phyloP scores from a whole-genome alignment of 73 alveolate species.

The Paramecium octaurelia region DNA sequence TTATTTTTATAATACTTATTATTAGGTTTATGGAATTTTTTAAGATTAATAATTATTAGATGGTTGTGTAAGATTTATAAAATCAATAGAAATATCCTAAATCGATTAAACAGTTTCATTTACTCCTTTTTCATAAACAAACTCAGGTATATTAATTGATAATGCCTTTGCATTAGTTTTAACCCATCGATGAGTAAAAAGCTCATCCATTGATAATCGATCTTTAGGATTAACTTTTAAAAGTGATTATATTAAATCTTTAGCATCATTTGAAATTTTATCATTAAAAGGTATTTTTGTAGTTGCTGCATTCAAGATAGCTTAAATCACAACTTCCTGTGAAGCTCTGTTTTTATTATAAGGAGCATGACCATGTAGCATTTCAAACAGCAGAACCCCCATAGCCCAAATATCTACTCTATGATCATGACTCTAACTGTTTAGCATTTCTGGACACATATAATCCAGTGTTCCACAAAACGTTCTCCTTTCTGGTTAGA shows the following conservation, averaged over 20 bases:
- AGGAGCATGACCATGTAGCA: slow-evolving; percentile 75
- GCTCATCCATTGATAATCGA: slow-evolving; percentile 72
- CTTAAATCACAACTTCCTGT: slow-evolving; percentile 57
- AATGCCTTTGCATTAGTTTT: slow-evolving; percentile 30
- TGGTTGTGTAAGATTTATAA: neutral
- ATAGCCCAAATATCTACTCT: slow-evolving; percentile 92
- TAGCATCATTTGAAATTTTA: slow-evolving; percentile 67
- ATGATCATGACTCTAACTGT: slow-evolving; percentile 82
- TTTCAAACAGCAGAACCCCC: slow-evolving; percentile 73
- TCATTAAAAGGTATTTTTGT: slow-evolving; percentile 20
- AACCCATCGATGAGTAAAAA: slow-evolving; percentile 77
- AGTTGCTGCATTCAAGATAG: slow-evolving; percentile 53
- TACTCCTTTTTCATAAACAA: slow-evolving; percentile 20
- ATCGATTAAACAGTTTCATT: slow-evolving; percentile 34
- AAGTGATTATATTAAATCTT: slow-evolving; percentile 59
- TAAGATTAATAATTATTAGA: neutral
- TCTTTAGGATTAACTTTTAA: slow-evolving; percentile 64
- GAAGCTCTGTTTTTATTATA: slow-evolving; percentile 55
- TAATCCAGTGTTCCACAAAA: slow-evolving; percentile 95
- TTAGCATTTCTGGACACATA: slow-evolving; percentile 91
- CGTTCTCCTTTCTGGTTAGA: slow-evolving; percentile 74
- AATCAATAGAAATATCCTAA: slow-evolving; percentile 17
- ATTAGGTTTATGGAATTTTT: neutral
- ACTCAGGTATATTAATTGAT: neutral
- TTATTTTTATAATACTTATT: neutral